phyloP scores from a whole-genome alignment of 768 basidiomycete species.

The Crucibulum laeve region DNA sequence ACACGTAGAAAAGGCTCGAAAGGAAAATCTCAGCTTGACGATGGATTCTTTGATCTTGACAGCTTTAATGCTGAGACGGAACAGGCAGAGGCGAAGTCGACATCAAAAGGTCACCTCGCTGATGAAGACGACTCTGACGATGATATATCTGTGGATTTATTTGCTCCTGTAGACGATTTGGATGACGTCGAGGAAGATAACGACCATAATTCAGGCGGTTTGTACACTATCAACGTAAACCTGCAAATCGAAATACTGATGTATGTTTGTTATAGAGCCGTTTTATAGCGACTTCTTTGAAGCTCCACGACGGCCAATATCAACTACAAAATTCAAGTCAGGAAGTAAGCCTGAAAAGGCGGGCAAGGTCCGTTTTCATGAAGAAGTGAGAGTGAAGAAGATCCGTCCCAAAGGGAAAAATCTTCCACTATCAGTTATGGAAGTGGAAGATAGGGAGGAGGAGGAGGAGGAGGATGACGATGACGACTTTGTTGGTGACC shows the following conservation, averaged over 20 bases:
- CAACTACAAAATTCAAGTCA: constrained; percentile 13
- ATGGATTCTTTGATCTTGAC: constrained; percentile 85
- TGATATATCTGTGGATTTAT: constrained; percentile 59
- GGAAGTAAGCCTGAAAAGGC: constrained; percentile 12
- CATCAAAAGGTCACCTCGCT: constrained; percentile 58
- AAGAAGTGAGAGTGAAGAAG: constrained; percentile 76
- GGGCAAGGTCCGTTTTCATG: constrained; percentile 72
- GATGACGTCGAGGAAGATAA: constrained; percentile 41
- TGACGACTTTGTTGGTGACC: constrained; percentile 16
- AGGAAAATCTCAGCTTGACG: constrained; percentile 55
- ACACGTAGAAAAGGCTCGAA: constrained; percentile 21
- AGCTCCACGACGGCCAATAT: constrained; percentile 35
- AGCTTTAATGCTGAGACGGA: constrained; percentile 87
- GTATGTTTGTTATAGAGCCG: constrained; percentile 34
- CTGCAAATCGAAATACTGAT: not conserved
- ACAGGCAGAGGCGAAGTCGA: constrained; percentile 61
- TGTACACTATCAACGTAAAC: constrained; percentile 9
- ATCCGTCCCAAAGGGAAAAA: constrained; percentile 73
- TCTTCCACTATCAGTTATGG: constrained; percentile 43
- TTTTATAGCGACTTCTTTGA: constrained; percentile 83
- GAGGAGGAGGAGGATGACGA: constrained; percentile 22
- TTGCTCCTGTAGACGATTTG: constrained; percentile 49
- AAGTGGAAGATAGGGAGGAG: constrained; percentile 36
- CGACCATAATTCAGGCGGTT: constrained; percentile 37
- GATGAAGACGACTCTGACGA: constrained; percentile 49